A percentile compares a stretch with the other conserved stretches of the same genome.
phyloP scores from a whole-genome alignment of 257 asterid genomes.

The Cruciata laevipes region DNA sequence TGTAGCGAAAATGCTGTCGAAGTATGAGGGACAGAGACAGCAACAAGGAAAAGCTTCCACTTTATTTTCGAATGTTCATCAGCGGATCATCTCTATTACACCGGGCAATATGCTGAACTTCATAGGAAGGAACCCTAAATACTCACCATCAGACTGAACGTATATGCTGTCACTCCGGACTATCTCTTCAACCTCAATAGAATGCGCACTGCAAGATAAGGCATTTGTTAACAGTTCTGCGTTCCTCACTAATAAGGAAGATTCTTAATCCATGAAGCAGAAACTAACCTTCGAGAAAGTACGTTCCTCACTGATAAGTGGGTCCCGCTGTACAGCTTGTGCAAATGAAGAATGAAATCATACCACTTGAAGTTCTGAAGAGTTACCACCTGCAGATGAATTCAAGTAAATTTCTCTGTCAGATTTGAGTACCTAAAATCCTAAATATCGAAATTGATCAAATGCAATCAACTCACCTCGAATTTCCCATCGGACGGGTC shows the following conservation, averaged over 20 bases:
- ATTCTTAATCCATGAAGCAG: background rate
- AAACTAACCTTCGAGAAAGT: slow-evolving; percentile 58
- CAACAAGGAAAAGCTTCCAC: background rate
- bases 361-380: slow-evolving; percentile 89
- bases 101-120: slow-evolving; percentile 58
- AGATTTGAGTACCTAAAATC: background rate
- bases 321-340: slow-evolving; percentile 76
- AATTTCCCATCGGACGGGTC: slow-evolving; percentile 52
- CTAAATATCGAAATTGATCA: slow-evolving; percentile 5
- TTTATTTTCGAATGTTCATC: background rate
- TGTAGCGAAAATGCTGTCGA: background rate
- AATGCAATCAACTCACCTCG: slow-evolving; percentile 47
- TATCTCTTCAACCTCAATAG: slow-evolving; percentile 70
- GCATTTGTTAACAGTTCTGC: background rate
- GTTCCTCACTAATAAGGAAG: too few species aligned
- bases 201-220: slow-evolving; percentile 39
- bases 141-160: slow-evolving; percentile 91
- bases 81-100: slow-evolving; percentile 49
- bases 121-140: slow-evolving; percentile 73
- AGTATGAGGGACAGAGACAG: background rate
- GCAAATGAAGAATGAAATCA: slow-evolving; percentile 66
- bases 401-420: slow-evolving; percentile 8
- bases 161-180: slow-evolving; percentile 38
- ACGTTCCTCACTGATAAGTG: slow-evolving; percentile 78
- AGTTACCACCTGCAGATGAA: slow-evolving; percentile 53